A percentile compares a stretch with the other conserved stretches of the same genome.
Evolutionary conservation across 176 grass and related monocot species (phyloP).

Genomic region (Carex cristatella): DNA sequence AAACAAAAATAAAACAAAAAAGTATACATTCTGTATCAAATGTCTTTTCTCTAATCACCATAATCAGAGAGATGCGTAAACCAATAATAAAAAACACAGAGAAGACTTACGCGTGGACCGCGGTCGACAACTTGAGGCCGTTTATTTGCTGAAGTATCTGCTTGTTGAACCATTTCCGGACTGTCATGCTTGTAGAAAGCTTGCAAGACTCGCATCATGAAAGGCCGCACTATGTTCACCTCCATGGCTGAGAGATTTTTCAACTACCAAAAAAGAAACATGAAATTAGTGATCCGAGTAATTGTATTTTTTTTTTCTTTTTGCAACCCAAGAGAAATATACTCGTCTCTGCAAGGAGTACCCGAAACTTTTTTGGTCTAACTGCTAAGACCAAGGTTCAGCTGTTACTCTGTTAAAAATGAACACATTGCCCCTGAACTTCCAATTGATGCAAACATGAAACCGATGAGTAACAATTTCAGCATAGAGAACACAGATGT

Average conservation of each 20-base stretch:
- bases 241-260: constrained; percentile 99
- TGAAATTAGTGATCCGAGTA: background rate
- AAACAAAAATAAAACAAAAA: background rate
- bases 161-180: constrained; percentile 75
- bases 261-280: constrained; percentile 33
- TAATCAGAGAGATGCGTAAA: background rate
- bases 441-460: background rate
- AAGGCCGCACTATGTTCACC: constrained; percentile 89
- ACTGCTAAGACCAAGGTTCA: background rate
- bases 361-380: background rate
- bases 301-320: too few relatives aligned
- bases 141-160: constrained; percentile 33
- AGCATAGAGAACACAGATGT: background rate
- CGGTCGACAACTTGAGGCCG: constrained; percentile 44
- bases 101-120: constrained; percentile 56
- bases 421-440: background rate
- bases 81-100: background rate
- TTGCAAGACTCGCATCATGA: constrained; percentile 88
- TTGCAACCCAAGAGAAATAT: background rate
- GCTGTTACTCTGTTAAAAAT: background rate
- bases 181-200: constrained; percentile 96
- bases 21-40: background rate
- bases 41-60: constrained; percentile 14
- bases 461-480: background rate
- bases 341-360: background rate